Base-by-base conservation (phyloP, 2,329 filamentous ascomycete species). In the Sporothrix inflata region DNA sequence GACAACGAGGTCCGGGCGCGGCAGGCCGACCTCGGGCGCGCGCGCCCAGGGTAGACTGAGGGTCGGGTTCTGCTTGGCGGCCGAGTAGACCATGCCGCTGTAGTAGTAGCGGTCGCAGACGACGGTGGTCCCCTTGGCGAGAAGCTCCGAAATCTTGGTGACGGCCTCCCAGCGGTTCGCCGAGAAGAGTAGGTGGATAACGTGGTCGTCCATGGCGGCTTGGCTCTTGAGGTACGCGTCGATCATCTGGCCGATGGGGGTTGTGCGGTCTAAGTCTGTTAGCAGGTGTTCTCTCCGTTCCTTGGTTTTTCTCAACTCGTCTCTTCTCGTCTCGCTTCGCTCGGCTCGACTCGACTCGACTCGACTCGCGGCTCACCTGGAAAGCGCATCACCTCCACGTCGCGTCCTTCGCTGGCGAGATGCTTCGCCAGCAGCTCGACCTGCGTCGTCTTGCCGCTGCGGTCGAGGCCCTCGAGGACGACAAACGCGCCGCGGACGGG, bases 31-130 rank as follows among this genome's bases (percentile, higher is more conserved):
- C 77, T 98, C 96, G 0, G 94, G 93, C 19, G 90, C 87, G 76
- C 93, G 90, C 8, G 94, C 94, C 94, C 96, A 99, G 0, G 87
- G 82, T 0, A 98, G 84, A 0, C 87, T 84, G 14, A 98, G 86
- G 1, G 84, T 81, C 0, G 90, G 88, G 76, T 93, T 93, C 60
- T 89, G 85, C 79, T 98, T 98, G 3, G 96, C 95, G 0, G 94
- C 93, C 30, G 91, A 94, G 83, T 98, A 99, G 67, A 98, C 94
- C 72, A 94, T 92, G 70, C 96, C 96, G 24, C 92, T 96, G 84
- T 97, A 95, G 80, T 97, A 97, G 83, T 98, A 99, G 65, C 96
- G 90, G 81, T 99, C 96, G 76, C 95, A 90, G 51, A 99, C 85
- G 42, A 99, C 86, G 0, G 89, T 96, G 24, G 86, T 90, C 9